Evolutionary conservation across 768 basidiomycete genomes (phyloP), one percentile per base, ranked within the genome.

Genomic region (Pluteus cervinus): DNA sequence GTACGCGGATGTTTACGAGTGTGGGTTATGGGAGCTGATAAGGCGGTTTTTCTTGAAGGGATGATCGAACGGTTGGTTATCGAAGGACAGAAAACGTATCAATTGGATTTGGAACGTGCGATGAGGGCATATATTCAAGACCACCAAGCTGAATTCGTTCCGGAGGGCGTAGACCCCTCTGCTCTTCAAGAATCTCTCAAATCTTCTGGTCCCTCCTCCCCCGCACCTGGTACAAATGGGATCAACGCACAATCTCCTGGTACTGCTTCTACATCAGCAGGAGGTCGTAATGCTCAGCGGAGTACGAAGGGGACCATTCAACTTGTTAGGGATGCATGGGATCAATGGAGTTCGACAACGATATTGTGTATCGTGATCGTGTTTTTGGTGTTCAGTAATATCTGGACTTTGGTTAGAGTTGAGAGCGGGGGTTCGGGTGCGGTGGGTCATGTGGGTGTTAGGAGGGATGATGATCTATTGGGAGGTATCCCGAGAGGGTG

Each of bases 141-240:
- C 34, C 91, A 98, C 59, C 77, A 83, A 46, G 69, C 77, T 42
- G 94, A 99, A 61, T 98, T 98, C 60, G 60, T 89, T 33, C 82
- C 86, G 0, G 86, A 83, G 40, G 91, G 88, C 9, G 59, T 86
- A 34, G 85, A 87, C 41, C 64, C 67, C 5, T 63, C 62, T 29
- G 68, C 57, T 7, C 67, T 76, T 12, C 73, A 69, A 0, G 69
- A 66, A 2, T 61, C 63, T 5, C 68, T 61, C 20, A 55, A 65
- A 9, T 54, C 57, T 17, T 66, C 63, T 8, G 62, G 53, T 38
- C 61, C 52, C 7, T 64, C 64, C 7, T 69, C 63, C 1, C 62
- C 58, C 2, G 55, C 53, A 15, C 62, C 60, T 9, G 61, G 63
- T 15, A 60, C 63, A n/a, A 44, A 33, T n/a, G n/a, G 45, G 20